phyloP scores from a whole-genome alignment of 1,284 basidiomycete genomes.

The Chiua sp. region DNA sequence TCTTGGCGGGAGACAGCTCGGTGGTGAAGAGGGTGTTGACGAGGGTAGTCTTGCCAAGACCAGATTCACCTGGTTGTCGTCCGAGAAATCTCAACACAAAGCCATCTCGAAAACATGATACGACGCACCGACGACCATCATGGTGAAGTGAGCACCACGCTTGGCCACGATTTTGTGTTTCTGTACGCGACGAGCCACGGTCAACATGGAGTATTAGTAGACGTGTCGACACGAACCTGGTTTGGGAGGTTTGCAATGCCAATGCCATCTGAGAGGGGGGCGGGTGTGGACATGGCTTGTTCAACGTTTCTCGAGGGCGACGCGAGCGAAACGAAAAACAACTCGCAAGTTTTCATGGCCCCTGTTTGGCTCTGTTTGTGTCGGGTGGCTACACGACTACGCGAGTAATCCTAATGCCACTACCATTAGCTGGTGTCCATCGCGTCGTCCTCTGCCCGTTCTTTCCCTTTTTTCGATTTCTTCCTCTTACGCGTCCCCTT shows the following conservation, averaged over 20 bases:
- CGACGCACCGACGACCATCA: slow-evolving; percentile 97
- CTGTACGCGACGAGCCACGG: slow-evolving; percentile 43
- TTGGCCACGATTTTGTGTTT: slow-evolving; percentile 98
- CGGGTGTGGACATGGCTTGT: slow-evolving; percentile 30
- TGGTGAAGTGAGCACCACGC: slow-evolving; percentile 96
- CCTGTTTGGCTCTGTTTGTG: slow-evolving; percentile 33
- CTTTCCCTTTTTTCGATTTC: slow-evolving; percentile 32
- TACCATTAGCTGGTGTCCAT: slow-evolving; percentile 24
- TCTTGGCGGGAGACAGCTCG: slow-evolving; percentile 91
- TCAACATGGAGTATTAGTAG: not conserved
- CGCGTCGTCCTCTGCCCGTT: slow-evolving; percentile 26
- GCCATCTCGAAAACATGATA: not conserved
- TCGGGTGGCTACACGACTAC: slow-evolving; percentile 19
- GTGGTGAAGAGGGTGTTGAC: slow-evolving; percentile 99
- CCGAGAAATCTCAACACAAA: not conserved
- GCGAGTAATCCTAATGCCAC: no score
- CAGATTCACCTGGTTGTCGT: slow-evolving; percentile 79
- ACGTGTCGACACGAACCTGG: slow-evolving; percentile 69
- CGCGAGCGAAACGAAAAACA: slow-evolving; percentile 27
- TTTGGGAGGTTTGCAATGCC: slow-evolving; percentile 96
- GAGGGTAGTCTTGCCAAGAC: slow-evolving; percentile 93
- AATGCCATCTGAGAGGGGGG: slow-evolving; percentile 64
- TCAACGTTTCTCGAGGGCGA: slow-evolving; percentile 20
- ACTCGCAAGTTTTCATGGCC: slow-evolving; percentile 24
- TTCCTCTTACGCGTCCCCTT: slow-evolving; percentile 17